Evolutionary conservation across 2,329 filamentous ascomycete genomes (phyloP).

Genomic region (Verticillium klebahnii): DNA sequence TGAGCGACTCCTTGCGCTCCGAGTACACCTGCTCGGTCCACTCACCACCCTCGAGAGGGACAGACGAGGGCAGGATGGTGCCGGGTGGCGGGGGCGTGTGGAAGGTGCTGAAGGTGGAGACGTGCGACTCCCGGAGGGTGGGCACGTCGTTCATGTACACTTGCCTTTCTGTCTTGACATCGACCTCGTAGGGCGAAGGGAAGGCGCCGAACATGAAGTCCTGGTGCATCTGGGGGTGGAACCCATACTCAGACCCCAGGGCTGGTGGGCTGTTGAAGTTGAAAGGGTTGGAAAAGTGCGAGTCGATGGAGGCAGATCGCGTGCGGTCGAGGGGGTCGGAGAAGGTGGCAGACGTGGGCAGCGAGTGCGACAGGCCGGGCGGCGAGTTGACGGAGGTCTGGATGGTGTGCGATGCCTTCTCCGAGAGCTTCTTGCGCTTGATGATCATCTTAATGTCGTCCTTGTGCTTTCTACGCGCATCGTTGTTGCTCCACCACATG

Average conservation of each 20-base stretch:
- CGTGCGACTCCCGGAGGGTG: constrained; percentile 77
- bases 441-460: constrained; percentile 96
- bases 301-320: constrained; percentile 74
- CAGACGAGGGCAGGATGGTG: constrained; percentile 56
- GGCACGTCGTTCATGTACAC: constrained; percentile 91
- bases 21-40: constrained; percentile 68
- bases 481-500: constrained; percentile 95
- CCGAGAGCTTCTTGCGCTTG: constrained; percentile 90
- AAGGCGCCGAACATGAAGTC: constrained; percentile 56
- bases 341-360: constrained; percentile 75
- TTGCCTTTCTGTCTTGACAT: constrained; percentile 92
- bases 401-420: constrained; percentile 66
- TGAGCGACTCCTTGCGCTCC: constrained; percentile 63
- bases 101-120: constrained; percentile 91
- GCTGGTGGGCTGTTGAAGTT: constrained; percentile 63
- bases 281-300: constrained; percentile 69
- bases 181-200: constrained; percentile 78
- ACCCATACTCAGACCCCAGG: constrained; percentile 50
- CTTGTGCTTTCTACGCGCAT: constrained; percentile 80
- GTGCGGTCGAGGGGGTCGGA: constrained; percentile 70
- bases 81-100: constrained; percentile 71
- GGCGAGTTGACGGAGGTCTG: constrained; percentile 61
- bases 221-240: constrained; percentile 58
- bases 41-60: constrained; percentile 56
- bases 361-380: constrained; percentile 74